Base-by-base conservation (phyloP, 192 early-diverging fungal species). In the Coemansia sp. region DNA sequence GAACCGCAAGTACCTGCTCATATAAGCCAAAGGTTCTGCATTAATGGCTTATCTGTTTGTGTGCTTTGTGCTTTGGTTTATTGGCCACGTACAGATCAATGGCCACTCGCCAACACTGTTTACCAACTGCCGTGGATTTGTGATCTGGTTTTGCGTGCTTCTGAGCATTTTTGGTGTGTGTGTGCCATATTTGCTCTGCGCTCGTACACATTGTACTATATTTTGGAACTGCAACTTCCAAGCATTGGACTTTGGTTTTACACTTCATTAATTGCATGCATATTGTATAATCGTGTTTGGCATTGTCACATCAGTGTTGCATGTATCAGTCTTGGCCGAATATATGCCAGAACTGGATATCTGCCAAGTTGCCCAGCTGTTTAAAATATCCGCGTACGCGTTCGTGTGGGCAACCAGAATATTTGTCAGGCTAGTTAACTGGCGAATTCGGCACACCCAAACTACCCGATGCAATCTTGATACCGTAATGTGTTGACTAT, bases 1-100 rank as follows among this genome's bases (percentile, higher is more conserved):
- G n/a, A 70, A 74, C 58, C 64, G 65, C 23, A 59, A 62, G 6
- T 80, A 80, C 38, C 67, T 71, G 38, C 77, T 68, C 2, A 49
- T 80, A 20, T 60, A 60, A 22, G 62, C 71, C 19, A 80, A 80
- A 28, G 57, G 68, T 31, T 68, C 68, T 0, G 11, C 47, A 1
- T 3, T 74, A 11, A 67, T 80, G 77, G 44, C 57, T 28, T 49
- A 50, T n/a, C 23, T 61, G 7, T 68, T 64, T 19, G 22, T 51
- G 14, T 57, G 20, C 14, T 70, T 55, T 1, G 59, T 23, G 0
- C 46, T 78, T 17, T 80, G 77, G 77, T 68, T 65, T 20, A 40
- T 80, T n/a, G 77, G 71, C 20, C 71, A 80, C 52, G 14, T 60
- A 8, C 57, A 70, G 15, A 58, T 60, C 11, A 74, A 68, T 44